These are phyloP conservation scores for Rutstroemia sp. DNA, from an alignment of 2,329 filamentous ascomycete genomes.

Conservation along the genomic window DNA sequence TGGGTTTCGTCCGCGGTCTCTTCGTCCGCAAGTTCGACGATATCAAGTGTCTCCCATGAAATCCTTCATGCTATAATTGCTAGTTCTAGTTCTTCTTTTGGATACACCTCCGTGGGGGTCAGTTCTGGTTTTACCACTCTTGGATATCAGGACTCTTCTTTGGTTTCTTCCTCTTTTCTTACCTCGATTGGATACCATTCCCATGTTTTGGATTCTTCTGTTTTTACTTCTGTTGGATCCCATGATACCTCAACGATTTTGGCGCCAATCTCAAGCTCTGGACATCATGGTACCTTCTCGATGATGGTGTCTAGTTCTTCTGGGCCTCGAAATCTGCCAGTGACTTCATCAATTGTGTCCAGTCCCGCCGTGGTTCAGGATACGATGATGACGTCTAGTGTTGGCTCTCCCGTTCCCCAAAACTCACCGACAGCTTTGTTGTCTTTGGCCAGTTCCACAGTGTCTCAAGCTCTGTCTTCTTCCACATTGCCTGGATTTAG, in stretches of 20 bases:
- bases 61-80: slow-evolving; percentile 2
- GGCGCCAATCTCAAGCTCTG: neutral
- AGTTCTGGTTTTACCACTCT: neutral
- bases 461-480: neutral
- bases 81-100: slow-evolving; percentile 9
- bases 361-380: neutral
- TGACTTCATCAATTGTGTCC: neutral
- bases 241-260: neutral
- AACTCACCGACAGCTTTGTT: neutral
- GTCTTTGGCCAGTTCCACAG: neutral
- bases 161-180: neutral
- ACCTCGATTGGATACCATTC: neutral
- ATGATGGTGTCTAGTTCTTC: too few relatives aligned
- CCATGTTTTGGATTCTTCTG: neutral
- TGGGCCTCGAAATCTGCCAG: neutral
- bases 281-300: too few relatives aligned
- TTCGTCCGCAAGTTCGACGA: slow-evolving; percentile 5
- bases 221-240: neutral
- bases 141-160: slow-evolving; percentile 2
- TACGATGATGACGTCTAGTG: too few relatives aligned
- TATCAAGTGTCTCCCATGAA: neutral
- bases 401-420: neutral
- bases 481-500: neutral
- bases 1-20: neutral
- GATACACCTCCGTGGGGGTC: neutral